A percentile compares a stretch with the other conserved stretches of the same genome.
Conservation (phyloP, 2,329 filamentous ascomycete genomes). For the Didymella arachidicola region DNA sequence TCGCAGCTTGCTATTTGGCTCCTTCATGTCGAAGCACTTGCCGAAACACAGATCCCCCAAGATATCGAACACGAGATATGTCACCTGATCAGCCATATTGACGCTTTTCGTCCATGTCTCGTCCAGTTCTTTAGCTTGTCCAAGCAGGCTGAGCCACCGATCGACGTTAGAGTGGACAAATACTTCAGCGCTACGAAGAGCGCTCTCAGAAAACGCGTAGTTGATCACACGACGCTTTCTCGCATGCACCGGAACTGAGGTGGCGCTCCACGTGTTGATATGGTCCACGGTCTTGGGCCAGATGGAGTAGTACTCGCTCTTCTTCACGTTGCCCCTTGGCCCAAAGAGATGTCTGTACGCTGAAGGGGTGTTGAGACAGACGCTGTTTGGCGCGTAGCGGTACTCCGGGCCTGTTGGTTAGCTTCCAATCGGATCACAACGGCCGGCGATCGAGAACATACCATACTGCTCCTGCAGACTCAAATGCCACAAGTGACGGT, state of each 20-base stretch:
- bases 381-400: conserved; percentile 73
- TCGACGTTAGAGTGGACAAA: conserved; percentile 45
- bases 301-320: conserved; percentile 53
- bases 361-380: conserved; percentile 74
- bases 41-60: conserved; percentile 25
- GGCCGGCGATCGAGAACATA: not conserved
- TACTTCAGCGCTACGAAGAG: conserved; percentile 51
- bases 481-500: conserved; percentile 76
- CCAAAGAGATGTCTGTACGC: conserved; percentile 55
- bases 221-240: conserved; percentile 52
- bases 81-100: conserved; percentile 22
- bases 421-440: conserved; percentile 6
- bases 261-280: conserved; percentile 47
- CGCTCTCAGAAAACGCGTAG: conserved; percentile 53
- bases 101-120: conserved; percentile 20
- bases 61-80: conserved; percentile 39
- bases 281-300: conserved; percentile 48
- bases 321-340: conserved; percentile 53
- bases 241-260: conserved; percentile 38
- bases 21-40: conserved; percentile 43
- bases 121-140: not conserved
- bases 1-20: conserved; percentile 22
- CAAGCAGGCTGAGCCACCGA: conserved; percentile 14
- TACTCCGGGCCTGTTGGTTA: conserved; percentile 41
- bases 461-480: conserved; percentile 70